These are phyloP conservation scores for Neckera pumila DNA, from an alignment of 225 moss, liverwort and hornwort species.

Conservation along the genomic window DNA sequence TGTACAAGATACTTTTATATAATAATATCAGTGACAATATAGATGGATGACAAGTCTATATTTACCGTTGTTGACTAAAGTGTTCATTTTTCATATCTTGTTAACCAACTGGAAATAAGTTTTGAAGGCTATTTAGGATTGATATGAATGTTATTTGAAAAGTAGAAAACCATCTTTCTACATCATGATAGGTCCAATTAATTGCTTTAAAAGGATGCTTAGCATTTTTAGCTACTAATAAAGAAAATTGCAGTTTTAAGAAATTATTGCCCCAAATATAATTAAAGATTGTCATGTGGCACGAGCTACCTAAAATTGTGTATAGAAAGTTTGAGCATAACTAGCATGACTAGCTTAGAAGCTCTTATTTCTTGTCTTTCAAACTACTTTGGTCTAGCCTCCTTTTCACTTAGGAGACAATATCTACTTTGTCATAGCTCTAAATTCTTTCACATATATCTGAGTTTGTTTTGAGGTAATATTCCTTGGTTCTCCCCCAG, in stretches of 20 bases:
- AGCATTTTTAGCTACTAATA: neutral
- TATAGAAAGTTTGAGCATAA: neutral
- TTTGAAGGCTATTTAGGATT: neutral
- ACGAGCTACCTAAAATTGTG: neutral
- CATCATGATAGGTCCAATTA: neutral
- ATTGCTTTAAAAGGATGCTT: neutral
- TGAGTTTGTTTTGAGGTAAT: neutral
- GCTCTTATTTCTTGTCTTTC: neutral
- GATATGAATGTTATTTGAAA: neutral
- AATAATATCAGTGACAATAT: accelerated
- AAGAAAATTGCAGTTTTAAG: neutral
- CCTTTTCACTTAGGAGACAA: neutral
- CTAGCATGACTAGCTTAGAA: neutral
- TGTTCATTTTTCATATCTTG: neutral
- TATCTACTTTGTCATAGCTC: accelerated
- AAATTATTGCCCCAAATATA: neutral
- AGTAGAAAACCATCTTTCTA: neutral
- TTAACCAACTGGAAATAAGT: neutral
- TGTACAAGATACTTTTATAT: neutral
- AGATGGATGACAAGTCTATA: neutral
- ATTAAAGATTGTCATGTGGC: neutral
- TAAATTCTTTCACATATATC: neutral
- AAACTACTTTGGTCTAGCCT: neutral
- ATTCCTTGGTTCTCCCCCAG: accelerated
- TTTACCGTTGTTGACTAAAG: no score